Conservation (phyloP, 495 filamentous ascomycete genomes). For the Penicillium paradoxum region DNA sequence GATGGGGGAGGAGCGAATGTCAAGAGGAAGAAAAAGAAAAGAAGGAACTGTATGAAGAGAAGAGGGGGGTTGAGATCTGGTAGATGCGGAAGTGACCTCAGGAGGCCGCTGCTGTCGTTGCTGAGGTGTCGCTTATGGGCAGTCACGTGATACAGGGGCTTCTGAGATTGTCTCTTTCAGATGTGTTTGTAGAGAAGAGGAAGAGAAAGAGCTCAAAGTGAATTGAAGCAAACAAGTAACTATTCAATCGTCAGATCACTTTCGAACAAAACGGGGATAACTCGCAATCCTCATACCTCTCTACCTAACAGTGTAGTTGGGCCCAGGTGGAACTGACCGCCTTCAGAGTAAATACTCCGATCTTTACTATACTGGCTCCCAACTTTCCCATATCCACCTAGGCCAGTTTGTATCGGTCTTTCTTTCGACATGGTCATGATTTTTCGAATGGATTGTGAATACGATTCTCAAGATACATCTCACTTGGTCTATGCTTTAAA, state of each 20-base stretch:
- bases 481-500: too few species aligned
- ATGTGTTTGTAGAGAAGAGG: not conserved
- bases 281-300: too few species aligned
- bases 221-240: not conserved
- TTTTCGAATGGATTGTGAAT: too few species aligned
- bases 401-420: too few species aligned
- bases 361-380: not conserved
- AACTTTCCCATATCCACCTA: not conserved
- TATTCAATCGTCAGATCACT: not conserved
- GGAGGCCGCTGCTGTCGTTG: constrained; percentile 41
- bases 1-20: constrained; percentile 11
- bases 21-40: constrained; percentile 14
- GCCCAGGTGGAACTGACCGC: not conserved
- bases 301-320: not conserved
- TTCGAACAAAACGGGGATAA: not conserved
- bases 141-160: constrained; percentile 36
- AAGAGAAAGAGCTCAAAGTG: not conserved
- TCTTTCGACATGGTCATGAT: too few species aligned
- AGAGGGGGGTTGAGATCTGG: constrained; percentile 20
- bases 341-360: not conserved
- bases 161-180: not conserved
- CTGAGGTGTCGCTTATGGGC: constrained; percentile 47
- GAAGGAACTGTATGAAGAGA: constrained; percentile 13
- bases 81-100: constrained; percentile 41
- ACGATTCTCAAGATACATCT: too few species aligned